These are phyloP conservation scores for Vanderwaltozyma verrucispora DNA, from an alignment of 805 yeast species.

Conservation along the genomic window DNA sequence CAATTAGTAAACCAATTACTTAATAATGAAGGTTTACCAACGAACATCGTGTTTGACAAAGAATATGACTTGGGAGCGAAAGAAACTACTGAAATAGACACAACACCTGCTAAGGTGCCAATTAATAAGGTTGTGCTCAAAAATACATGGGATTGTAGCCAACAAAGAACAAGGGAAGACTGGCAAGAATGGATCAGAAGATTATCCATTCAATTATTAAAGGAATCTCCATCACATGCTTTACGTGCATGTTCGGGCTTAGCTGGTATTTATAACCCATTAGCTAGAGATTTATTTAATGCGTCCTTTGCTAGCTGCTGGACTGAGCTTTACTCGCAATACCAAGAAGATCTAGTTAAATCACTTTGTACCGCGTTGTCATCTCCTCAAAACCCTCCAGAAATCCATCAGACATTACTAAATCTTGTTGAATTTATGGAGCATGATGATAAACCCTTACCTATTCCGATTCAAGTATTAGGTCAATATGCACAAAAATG, in stretches of 20 bases:
- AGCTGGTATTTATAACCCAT: conserved; percentile 77
- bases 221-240: conserved; percentile 91
- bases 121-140: conserved; percentile 54
- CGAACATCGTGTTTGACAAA: conserved; percentile 58
- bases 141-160: conserved; percentile 86
- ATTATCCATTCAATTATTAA: conserved; percentile 71
- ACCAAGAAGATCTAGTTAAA: conserved; percentile 81
- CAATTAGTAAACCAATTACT: conserved; percentile 67
- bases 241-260: conserved; percentile 84
- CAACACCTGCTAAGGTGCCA: conserved; percentile 65
- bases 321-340: conserved; percentile 81
- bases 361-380: conserved; percentile 79
- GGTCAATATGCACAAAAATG: conserved; percentile 91
- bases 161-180: conserved; percentile 82
- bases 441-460: conserved; percentile 90
- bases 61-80: conserved; percentile 36
- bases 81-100: conserved; percentile 44
- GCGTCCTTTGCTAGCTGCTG: conserved; percentile 94
- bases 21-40: conserved; percentile 80
- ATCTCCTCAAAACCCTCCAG: conserved; percentile 90
- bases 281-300: conserved; percentile 85
- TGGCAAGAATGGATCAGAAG: conserved; percentile 98
- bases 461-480: conserved; percentile 78
- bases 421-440: conserved; percentile 95
- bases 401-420: conserved; percentile 79